Base-by-base conservation (phyloP, 805 yeast species). In the Wickerhamomyces pijperi region DNA sequence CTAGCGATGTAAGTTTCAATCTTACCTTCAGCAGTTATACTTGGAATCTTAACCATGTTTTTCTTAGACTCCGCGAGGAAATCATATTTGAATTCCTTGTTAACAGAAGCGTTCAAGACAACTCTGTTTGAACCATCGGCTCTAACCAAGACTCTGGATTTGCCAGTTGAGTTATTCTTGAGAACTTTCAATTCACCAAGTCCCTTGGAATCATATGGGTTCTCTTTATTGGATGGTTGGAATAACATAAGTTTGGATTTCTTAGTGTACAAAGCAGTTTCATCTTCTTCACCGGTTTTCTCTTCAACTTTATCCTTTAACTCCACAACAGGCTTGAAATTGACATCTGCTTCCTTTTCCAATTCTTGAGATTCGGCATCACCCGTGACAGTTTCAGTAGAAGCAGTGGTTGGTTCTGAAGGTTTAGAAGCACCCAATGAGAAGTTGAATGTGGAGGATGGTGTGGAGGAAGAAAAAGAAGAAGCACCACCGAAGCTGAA, bases 111-210 rank as follows among this genome's bases (percentile, higher is more conserved):
- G 55, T 90, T 90, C 43, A 90, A 60, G 35, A 90, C 58, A 14
- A 87, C 78, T 49, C 94, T 73, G 32, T 82, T 80, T 32, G 86
- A 78, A 21, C 95, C 96, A 41, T 88, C 97, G 0, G 96, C 84
- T 51, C 97, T 76, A 17, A 90, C 70, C 29, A 90, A 62, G 13
- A 84, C 61, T 56, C 97, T 75, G 3, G 78, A 55, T 53, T 84
- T 84, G 0, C 54, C 44, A 9, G 81, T 77, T 2, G 64, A 68
- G 38, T 70, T 70, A 50, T 80, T 69, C 42, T 70, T 75, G 40
- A 90, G 64, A 12, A 90, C 65, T 51, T 85, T 82, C 48, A 87
- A 65, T 37, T 80, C 88, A 3, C 97, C 97, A 3, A 87, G 65
- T 12, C 97, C 97, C 46, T 71, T 70, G 5, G 75, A 61, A 29